These are phyloP conservation scores for Talaromyces funiculosus DNA, from an alignment of 2,329 filamentous ascomycete species.

Conservation along the genomic window DNA sequence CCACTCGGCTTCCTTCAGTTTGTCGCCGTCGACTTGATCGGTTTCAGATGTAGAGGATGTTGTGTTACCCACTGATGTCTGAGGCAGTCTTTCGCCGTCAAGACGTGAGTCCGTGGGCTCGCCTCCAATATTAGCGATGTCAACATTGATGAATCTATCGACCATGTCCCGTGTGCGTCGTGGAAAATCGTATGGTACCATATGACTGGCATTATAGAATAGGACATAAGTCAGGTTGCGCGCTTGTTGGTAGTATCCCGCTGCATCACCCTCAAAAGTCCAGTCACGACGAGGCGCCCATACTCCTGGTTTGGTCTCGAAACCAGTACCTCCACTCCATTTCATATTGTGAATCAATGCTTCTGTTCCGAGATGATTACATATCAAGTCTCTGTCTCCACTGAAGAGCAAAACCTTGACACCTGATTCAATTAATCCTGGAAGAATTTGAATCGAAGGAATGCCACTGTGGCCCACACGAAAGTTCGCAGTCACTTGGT, in stretches of 20 bases:
- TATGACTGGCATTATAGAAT: constrained; percentile 93
- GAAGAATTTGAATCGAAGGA: constrained; percentile 69
- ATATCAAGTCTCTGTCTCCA: constrained; percentile 89
- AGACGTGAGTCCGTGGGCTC: constrained; percentile 70
- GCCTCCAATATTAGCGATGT: constrained; percentile 83
- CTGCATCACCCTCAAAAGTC: constrained; percentile 83
- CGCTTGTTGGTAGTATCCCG: constrained; percentile 90
- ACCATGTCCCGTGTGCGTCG: constrained; percentile 90
- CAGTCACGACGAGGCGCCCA: constrained; percentile 90
- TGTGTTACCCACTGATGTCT: constrained; percentile 71
- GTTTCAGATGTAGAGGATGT: constrained; percentile 50
- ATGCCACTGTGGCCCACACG: constrained; percentile 58
- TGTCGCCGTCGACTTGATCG: constrained; percentile 63
- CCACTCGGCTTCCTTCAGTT: constrained; percentile 81
- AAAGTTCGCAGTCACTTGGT: constrained; percentile 70
- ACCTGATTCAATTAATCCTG: constrained; percentile 65
- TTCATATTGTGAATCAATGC: constrained; percentile 81
- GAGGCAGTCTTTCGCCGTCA: constrained; percentile 75
- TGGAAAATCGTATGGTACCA: constrained; percentile 94
- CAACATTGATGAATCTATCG: constrained; percentile 89
- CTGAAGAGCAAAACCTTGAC: constrained; percentile 83
- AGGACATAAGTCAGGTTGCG: constrained; percentile 93
- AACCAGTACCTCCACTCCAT: constrained; percentile 88
- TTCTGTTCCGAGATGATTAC: constrained; percentile 94
- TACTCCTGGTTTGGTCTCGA: constrained; percentile 78